Conservation (phyloP, 768 basidiomycete genomes). For the Sporobolomyces phaffii region DNA sequence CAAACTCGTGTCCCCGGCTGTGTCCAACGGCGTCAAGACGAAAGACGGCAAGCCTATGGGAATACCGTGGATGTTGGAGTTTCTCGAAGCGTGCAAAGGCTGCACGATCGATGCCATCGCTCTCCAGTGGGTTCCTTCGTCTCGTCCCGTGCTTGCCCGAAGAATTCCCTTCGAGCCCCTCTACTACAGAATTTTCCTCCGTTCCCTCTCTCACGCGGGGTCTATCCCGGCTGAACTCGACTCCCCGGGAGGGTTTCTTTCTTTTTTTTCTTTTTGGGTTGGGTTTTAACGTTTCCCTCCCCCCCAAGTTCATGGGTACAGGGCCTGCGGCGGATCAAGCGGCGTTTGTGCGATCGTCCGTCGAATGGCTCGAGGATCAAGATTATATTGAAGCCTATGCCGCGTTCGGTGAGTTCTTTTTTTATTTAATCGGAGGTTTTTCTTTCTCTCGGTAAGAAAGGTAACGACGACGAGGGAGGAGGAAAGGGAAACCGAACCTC, state of each 20-base stretch:
- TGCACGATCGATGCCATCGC: constrained; percentile 19
- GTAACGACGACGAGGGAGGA: no score
- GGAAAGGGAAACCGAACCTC: no score
- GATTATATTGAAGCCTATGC: constrained; percentile 25
- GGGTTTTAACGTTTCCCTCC: no score
- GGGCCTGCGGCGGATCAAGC: constrained; percentile 8
- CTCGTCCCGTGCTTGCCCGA: neutral
- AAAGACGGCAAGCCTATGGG: constrained; percentile 17
- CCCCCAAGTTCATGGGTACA: constrained; percentile 15
- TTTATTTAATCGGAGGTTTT: no score
- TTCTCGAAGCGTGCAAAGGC: neutral
- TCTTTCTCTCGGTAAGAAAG: no score
- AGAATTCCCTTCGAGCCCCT: neutral
- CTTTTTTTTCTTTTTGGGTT: no score
- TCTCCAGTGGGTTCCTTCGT: neutral
- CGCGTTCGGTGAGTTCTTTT: constrained; percentile 9
- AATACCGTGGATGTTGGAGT: constrained; percentile 20
- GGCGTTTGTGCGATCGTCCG: constrained; percentile 1
- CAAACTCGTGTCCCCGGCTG: constrained; percentile 18
- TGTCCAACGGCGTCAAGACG: constrained; percentile 12
- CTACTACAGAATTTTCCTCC: neutral
- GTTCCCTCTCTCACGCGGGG: no score
- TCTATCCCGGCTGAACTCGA: no score
- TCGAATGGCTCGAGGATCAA: constrained; percentile 19
- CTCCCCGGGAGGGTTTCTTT: no score